These are phyloP conservation scores for Schwanniomyces pseudopolymorphus DNA, from an alignment of 805 yeast species.

Conservation along the genomic window DNA sequence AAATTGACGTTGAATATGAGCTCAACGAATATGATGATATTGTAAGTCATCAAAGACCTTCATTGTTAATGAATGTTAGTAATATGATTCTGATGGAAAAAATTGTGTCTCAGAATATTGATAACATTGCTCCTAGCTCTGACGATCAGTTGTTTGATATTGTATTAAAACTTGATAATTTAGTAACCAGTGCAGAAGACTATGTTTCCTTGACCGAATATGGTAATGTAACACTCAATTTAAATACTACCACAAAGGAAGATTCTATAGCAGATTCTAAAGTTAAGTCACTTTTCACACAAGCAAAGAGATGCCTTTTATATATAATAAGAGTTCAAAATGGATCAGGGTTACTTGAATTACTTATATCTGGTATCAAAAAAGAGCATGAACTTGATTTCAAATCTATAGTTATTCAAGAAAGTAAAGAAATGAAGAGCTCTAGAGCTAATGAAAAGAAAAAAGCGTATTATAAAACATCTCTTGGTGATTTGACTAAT, in stretches of 20 bases:
- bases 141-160: slow-evolving; percentile 56
- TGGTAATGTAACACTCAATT: slow-evolving; percentile 52
- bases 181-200: slow-evolving; percentile 37
- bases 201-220: slow-evolving; percentile 51
- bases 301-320: slow-evolving; percentile 78
- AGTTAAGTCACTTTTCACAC: slow-evolving; percentile 59
- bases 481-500: slow-evolving; percentile 49
- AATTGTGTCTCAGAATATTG: slow-evolving; percentile 41
- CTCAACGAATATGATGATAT: slow-evolving; percentile 71
- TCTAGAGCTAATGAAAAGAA: slow-evolving; percentile 43
- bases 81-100: slow-evolving; percentile 49
- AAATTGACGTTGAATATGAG: slow-evolving; percentile 58
- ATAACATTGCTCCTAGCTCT: slow-evolving; percentile 43
- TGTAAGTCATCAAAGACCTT: slow-evolving; percentile 46
- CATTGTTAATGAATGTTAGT: slow-evolving; percentile 40
- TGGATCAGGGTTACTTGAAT: slow-evolving; percentile 63
- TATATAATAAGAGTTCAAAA: slow-evolving; percentile 84
- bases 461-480: slow-evolving; percentile 44
- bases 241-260: slow-evolving; percentile 53
- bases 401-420: slow-evolving; percentile 51
- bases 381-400: slow-evolving; percentile 70
- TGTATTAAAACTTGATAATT: slow-evolving; percentile 41
- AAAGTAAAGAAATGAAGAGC: slow-evolving; percentile 24
- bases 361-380: slow-evolving; percentile 64
- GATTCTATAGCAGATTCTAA: slow-evolving; percentile 54